A percentile compares a stretch with the other conserved stretches of the same genome.
Conservation (phyloP, 1,284 basidiomycete genomes). For the Rhodofomes roseus region DNA sequence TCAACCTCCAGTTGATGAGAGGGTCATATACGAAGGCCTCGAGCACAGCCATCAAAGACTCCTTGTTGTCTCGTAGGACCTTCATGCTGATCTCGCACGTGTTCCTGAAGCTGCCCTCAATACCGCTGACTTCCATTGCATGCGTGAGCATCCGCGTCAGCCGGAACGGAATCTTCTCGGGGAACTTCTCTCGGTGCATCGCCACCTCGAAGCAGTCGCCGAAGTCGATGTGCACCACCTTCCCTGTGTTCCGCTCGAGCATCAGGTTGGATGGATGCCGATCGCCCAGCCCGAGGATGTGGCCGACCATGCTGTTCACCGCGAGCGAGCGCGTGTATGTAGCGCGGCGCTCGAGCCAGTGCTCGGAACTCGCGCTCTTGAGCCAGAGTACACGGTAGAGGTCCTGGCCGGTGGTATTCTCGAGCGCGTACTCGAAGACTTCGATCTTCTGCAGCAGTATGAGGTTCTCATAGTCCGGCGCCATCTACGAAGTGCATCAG, state of each 20-base stretch:
- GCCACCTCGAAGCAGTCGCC: constrained; percentile 95
- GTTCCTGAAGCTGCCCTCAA: constrained; percentile 95
- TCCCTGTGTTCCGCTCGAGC: constrained; percentile 89
- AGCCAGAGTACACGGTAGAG: constrained; percentile 98
- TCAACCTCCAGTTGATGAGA: constrained; percentile 83
- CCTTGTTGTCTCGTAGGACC: constrained; percentile 95
- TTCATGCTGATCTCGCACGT: constrained; percentile 98
- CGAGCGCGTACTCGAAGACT: constrained; percentile 98
- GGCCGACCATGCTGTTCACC: constrained; percentile 95
- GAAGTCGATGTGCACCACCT: constrained; percentile 94
- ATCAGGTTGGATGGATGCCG: constrained; percentile 96
- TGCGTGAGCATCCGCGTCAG: constrained; percentile 98
- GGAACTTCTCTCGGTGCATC: constrained; percentile 97
- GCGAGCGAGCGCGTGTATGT: constrained; percentile 96
- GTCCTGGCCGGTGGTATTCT: constrained; percentile 99
- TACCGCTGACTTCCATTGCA: constrained; percentile 99
- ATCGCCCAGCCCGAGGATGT: constrained; percentile 98
- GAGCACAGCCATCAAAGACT: constrained; percentile 95
- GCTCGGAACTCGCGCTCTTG: constrained; percentile 92
- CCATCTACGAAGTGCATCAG: constrained; percentile 66
- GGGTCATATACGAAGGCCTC: constrained; percentile 95
- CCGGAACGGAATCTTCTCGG: constrained; percentile 98
- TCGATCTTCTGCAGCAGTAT: constrained; percentile 97
- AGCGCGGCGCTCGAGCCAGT: constrained; percentile 97
- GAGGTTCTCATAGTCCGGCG: constrained; percentile 96